These are phyloP conservation scores for Leccinum incarnatum DNA, from an alignment of 768 basidiomycete genomes.

Conservation along the genomic window DNA sequence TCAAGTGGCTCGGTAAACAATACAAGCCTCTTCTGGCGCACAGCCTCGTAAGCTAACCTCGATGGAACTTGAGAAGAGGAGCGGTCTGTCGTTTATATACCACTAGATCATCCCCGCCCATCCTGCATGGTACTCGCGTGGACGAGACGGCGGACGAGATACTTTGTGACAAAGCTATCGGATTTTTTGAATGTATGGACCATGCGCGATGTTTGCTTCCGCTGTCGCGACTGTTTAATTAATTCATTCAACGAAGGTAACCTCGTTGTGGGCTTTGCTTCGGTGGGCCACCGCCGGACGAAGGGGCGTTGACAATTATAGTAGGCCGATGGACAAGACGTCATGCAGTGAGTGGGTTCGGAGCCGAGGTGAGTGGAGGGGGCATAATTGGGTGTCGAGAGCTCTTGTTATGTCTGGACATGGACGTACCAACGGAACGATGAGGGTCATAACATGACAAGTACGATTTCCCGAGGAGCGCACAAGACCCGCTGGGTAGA, in stretches of 20 bases:
- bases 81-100: background rate
- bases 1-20: no score
- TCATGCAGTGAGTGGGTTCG: no score
- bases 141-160: background rate
- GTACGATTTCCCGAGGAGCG: background rate
- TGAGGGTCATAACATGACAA: background rate
- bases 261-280: background rate
- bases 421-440: background rate
- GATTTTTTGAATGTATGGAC: conserved; percentile 1
- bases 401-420: background rate
- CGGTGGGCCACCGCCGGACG: background rate
- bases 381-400: background rate
- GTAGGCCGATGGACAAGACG: conserved; percentile 8
- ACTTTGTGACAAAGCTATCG: background rate
- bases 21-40: no score
- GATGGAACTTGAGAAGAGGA: background rate
- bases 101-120: background rate
- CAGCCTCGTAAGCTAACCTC: no score
- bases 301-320: background rate
- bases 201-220: conserved; percentile 1
- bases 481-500: background rate
- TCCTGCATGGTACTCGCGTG: conserved; percentile 5
- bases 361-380: background rate
- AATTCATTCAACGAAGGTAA: conserved; percentile 6
- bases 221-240: conserved; percentile 5